Evolutionary conservation across 2,329 filamentous ascomycete species (phyloP).

Genomic region (Exophiala mesophila): DNA sequence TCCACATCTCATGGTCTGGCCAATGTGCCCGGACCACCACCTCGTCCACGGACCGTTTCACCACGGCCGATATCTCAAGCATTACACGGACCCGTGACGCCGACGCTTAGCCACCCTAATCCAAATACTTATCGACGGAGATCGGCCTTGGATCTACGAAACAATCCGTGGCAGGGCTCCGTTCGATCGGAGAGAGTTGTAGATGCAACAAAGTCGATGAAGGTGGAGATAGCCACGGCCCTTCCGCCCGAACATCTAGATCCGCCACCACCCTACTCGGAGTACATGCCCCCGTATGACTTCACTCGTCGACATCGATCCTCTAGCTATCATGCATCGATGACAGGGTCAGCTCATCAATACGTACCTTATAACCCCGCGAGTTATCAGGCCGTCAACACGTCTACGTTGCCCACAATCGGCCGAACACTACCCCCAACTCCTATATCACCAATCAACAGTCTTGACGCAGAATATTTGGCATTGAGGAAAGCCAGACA

Average conservation of each 20-base stretch:
- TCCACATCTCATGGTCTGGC: background rate
- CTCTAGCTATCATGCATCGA: too few species aligned
- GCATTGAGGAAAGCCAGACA: slow-evolving; percentile 3
- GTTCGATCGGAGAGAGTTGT: too few species aligned
- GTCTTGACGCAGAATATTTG: slow-evolving; percentile 13
- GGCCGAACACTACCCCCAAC: slow-evolving; percentile 11
- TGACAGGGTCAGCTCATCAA: too few species aligned
- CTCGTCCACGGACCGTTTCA: slow-evolving; percentile 14
- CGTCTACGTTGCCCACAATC: slow-evolving; percentile 7
- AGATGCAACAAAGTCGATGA: slow-evolving; percentile 7
- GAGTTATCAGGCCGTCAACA: background rate
- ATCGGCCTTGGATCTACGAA: slow-evolving; percentile 11
- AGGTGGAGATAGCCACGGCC: slow-evolving; percentile 17
- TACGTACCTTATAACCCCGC: background rate
- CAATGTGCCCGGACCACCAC: slow-evolving; percentile 7
- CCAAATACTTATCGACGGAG: slow-evolving; percentile 12
- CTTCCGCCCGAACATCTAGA: slow-evolving; percentile 19
- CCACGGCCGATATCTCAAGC: background rate
- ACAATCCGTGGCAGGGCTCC: too few species aligned
- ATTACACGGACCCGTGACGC: slow-evolving; percentile 1
- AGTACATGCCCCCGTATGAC: too few species aligned
- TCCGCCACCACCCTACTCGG: slow-evolving; percentile 19
- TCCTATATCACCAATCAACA: slow-evolving; percentile 15
- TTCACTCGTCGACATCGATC: slow-evolving; percentile 2
- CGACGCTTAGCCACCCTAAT: slow-evolving; percentile 7